These are phyloP conservation scores for Spergularia bocconei DNA, from an alignment of 148 eudicot species.

Conservation along the genomic window DNA sequence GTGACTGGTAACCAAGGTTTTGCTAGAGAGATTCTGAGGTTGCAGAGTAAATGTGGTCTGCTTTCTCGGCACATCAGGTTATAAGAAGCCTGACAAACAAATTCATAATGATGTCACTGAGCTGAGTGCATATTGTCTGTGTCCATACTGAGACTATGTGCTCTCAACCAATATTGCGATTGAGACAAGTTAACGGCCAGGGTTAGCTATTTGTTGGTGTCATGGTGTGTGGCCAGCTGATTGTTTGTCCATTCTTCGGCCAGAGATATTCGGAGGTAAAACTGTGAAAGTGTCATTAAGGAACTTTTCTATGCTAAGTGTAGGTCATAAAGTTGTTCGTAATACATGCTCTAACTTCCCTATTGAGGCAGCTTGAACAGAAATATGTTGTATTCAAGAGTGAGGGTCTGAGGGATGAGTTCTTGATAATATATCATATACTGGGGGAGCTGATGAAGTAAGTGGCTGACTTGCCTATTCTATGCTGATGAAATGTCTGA, in stretches of 20 bases:
- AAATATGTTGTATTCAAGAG: no score
- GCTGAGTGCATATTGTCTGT: background rate
- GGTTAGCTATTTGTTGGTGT: background rate
- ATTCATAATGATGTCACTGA: background rate
- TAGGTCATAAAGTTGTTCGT: no score
- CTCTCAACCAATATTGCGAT: background rate
- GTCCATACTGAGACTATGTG: background rate
- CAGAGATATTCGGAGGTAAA: no score
- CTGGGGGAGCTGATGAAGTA: no score
- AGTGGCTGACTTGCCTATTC: no score
- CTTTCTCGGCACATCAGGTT: slow-evolving; percentile 72
- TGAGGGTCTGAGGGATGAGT: no score
- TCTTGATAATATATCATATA: no score
- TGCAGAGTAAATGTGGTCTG: slow-evolving; percentile 64
- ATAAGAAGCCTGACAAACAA: slow-evolving; percentile 26
- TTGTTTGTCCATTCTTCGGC: background rate
- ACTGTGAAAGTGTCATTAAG: no score
- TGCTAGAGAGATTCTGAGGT: slow-evolving; percentile 73
- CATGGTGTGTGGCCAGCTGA: background rate
- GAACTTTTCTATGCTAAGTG: no score
- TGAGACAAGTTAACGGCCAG: background rate
- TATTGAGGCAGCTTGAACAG: no score
- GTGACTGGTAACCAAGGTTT: slow-evolving; percentile 88
- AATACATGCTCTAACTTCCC: no score
- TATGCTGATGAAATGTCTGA: no score